Evolutionary conservation across 164 flowering plant genomes (phyloP), one percentile per base, ranked within the genome.

Genomic region (Nymphaea colorata): DNA sequence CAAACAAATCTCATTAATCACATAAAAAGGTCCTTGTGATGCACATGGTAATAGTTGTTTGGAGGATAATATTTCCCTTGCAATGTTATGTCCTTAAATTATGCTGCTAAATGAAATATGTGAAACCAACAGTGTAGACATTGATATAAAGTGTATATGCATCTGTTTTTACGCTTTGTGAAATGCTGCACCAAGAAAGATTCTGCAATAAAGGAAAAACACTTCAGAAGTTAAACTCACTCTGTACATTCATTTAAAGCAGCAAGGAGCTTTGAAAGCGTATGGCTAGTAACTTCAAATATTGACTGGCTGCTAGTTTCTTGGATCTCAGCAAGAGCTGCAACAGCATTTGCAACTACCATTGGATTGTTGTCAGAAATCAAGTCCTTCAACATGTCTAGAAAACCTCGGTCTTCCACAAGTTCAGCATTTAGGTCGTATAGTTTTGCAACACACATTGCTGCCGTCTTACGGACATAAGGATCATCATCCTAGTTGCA

Each of bases 291-390:
- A 77, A 92, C 79, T 78, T 90, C 97, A 80, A 95, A 95, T 66
- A 95, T 83, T 61, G 98, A 90, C 44, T 81, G 82, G 61, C 68
- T 78, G 69, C 98, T 92, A 68, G 78, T 87, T 69, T 92, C 99
- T 80, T 95, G 98, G 75, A 95, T 95, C 82, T 95, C 99, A 10
- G 98, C 91, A 67, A 92, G 89, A 68, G 99, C 96, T 59, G 99
- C 99, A 66, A 92, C 98, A 70, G 98, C 99, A 89, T 95, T 95
- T 69, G 99, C 99, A 44, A 95, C 99, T 72, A 95, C 99, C 99
- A 95, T 95, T 14, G 98, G 99, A 71, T 92, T 95, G 68, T 90
- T 95, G 83, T 95, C 99, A 68, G 98, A 95, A 71, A 95, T 90
- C 79, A 95, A 84, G 80, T 95, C 99, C 79, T 95, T 95, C 44